phyloP scores from a whole-genome alignment of 192 early-diverging fungal genomes.

The Polychytrium aggregatum region DNA sequence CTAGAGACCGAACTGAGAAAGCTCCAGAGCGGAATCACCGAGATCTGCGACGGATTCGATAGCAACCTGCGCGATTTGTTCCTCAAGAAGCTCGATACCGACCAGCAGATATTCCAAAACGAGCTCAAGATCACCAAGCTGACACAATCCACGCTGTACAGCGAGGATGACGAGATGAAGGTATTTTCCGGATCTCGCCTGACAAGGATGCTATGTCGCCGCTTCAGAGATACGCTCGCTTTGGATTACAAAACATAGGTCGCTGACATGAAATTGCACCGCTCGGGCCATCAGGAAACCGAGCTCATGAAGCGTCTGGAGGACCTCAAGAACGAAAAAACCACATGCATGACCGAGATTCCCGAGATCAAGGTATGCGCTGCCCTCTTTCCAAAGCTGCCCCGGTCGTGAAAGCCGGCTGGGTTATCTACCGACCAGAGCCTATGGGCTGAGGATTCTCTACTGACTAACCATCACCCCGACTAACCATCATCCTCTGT shows the following conservation, averaged over 20 bases:
- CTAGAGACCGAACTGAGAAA: conserved; percentile 51
- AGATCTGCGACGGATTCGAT: conserved; percentile 41
- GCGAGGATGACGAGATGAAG: conserved; percentile 32
- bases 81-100: conserved; percentile 28
- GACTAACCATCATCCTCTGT: conserved; percentile 1
- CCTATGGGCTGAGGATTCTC: conserved; percentile 5
- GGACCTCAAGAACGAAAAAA: conserved; percentile 26
- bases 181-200: conserved; percentile 1
- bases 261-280: too few relatives aligned
- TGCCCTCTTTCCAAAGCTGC: too few relatives aligned
- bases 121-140: conserved; percentile 40
- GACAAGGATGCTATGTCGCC: too few relatives aligned
- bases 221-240: too few relatives aligned
- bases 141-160: conserved; percentile 16
- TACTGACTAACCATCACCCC: conserved; percentile 3
- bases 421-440: too few relatives aligned
- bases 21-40: conserved; percentile 33
- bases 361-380: conserved; percentile 38
- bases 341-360: conserved; percentile 21
- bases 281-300: conserved; percentile 17
- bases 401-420: too few relatives aligned
- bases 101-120: conserved; percentile 30
- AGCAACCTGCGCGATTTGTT: conserved; percentile 25
- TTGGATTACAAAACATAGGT: too few relatives aligned
- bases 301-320: conserved; percentile 25